Conservation (phyloP, 768 basidiomycete species). For the Tephrocybe rancida region DNA sequence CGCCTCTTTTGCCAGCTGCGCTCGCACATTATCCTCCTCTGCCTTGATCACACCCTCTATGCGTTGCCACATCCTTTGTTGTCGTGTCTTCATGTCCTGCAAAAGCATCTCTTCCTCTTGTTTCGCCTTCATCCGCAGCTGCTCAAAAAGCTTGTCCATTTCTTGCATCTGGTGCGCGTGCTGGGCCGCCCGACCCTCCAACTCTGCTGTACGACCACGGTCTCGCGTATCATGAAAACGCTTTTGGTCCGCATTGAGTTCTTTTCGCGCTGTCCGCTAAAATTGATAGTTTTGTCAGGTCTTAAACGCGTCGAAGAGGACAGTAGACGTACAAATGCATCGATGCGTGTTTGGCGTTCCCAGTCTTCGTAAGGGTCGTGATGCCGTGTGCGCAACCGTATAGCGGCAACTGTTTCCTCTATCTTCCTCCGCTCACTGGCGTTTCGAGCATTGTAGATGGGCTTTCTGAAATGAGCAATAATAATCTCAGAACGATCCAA, state of each 20-base stretch:
- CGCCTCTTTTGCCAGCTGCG: slow-evolving; percentile 57
- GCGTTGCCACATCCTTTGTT: slow-evolving; percentile 54
- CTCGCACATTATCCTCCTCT: slow-evolving; percentile 63
- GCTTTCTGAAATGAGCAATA: slow-evolving; percentile 23
- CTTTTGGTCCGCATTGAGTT: slow-evolving; percentile 33
- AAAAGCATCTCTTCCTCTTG: slow-evolving; percentile 46
- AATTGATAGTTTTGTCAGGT: not conserved
- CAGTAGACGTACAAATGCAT: slow-evolving; percentile 47
- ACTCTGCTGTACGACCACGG: slow-evolving; percentile 34
- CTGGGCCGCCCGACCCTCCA: slow-evolving; percentile 35
- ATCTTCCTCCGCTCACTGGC: slow-evolving; percentile 42
- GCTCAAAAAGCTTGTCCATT: slow-evolving; percentile 47
- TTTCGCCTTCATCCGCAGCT: slow-evolving; percentile 45
- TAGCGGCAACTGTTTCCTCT: slow-evolving; percentile 53
- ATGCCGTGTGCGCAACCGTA: slow-evolving; percentile 52
- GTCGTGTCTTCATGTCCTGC: slow-evolving; percentile 53
- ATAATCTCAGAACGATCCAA: slow-evolving; percentile 3
- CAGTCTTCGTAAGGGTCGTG: slow-evolving; percentile 61
- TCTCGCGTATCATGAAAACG: slow-evolving; percentile 47
- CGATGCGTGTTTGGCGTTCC: slow-evolving; percentile 52
- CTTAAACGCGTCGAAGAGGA: not conserved
- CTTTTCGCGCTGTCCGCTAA: slow-evolving; percentile 49
- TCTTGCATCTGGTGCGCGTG: slow-evolving; percentile 56
- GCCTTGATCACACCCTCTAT: slow-evolving; percentile 63
- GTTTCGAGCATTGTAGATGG: slow-evolving; percentile 29